Base-by-base conservation (phyloP, 73 alveolate genomes). In the Stentor coeruleus region DNA sequence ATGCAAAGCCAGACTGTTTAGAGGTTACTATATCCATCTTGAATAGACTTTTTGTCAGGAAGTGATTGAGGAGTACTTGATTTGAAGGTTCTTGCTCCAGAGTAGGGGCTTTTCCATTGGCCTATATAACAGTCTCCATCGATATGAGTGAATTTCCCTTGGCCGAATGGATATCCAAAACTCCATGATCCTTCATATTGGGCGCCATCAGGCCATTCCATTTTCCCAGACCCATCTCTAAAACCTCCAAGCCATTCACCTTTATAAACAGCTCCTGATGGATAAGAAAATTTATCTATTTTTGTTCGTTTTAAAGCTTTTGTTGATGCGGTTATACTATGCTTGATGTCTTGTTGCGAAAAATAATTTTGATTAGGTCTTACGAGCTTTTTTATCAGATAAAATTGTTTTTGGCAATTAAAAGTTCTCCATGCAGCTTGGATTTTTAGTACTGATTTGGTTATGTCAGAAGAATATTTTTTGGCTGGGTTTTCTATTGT, bases 211-310 rank as follows among this genome's bases (percentile, higher is more conserved):
- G 84, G 84, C 91, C 91, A 85, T 3, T n/a, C 41, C 88, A 81
- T 81, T 33, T 83, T 39, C 2, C 91, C 91, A 28, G 28, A 3
- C 0, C 91, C 91, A 81, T 85, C 85, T 58, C 91, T 55, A 38
- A 85, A 81, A 11, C 88, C 87, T n/a, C 91, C 88, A n/a, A 20
- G 55, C 88, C 91, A 85, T 40, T 81, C 55, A 15, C 91, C 91
- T 39, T 26, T 6, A 39, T 85, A 85, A 0, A 26, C 60, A 0
- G 87, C 36, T 11, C 91, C 91, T 36, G 36, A 59, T 60, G 58
- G 42, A 60, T 85, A 85, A n/a, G n/a, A n/a, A n/a, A n/a, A n/a
- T n/a, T n/a, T n/a, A n/a, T n/a, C n/a, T n/a, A n/a, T n/a, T n/a
- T n/a, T n/a, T n/a, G n/a, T n/a, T n/a, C n/a, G n/a, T 3, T 39